Base-by-base conservation (phyloP, 495 filamentous ascomycete genomes). In the Podospora pseudopauciseta region DNA sequence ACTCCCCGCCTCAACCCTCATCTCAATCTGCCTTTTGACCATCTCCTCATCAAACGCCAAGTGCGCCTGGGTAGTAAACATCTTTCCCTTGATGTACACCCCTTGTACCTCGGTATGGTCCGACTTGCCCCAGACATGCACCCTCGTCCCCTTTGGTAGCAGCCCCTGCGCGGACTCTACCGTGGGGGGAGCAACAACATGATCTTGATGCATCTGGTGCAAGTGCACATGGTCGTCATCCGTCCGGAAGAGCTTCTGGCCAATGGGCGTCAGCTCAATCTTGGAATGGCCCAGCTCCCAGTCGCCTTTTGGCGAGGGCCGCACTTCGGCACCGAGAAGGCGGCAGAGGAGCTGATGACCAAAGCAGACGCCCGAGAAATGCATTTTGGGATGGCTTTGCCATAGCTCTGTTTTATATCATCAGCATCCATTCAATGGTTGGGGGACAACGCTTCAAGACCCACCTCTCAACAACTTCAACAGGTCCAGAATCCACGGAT, bases 161-260 rank as follows among this genome's bases (percentile, higher is more conserved):
- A 78, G 60, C 67, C 81, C 68, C 73, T 74, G 78, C 71, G 84
- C 3, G 69, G 78, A 23, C 63, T 54, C 6, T 68, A 73, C 5
- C 68, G 74, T 71, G 30, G 32, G 74, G 2, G 80, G 70, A 55
- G 86, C 81, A 15, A 88, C 86, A 13, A 95, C 89, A 16, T 90
- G 84, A 71, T 96, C 93, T 39, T 85, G 84, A 78, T 97, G 92
- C 92, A 95, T 94, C 79, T 96, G 92, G 71, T 91, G 87, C 32
- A 96, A 75, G 70, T 70, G 70, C 70, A 73, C 77, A 30, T 69
- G 66, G 72, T 73, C 18, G 27, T 86, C 83, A 16, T 89, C 85
- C 65, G 83, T 79, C 39, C 86, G 85, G 78, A 96, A 94, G 19
- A 96, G 65, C 68, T 88, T 82, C 79, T 88, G 88, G 3, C 93